A percentile compares a stretch with the other conserved stretches of the same genome.
Conservation (phyloP, 345 rosid genomes). For the Adansonia digitata region DNA sequence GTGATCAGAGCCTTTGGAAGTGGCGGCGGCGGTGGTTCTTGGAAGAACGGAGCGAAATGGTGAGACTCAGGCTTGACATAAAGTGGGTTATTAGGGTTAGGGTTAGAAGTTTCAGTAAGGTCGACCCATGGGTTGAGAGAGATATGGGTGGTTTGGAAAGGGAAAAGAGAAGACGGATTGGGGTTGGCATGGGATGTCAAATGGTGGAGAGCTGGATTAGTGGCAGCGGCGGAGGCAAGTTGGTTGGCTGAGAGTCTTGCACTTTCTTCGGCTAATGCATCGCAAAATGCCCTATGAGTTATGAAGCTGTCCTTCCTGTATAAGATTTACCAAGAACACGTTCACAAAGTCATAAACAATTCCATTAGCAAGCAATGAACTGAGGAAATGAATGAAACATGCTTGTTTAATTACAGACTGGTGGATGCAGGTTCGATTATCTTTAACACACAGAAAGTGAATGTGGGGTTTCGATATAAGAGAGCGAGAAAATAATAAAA, state of each 20-base stretch:
- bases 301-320: conserved; percentile 92
- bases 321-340: not conserved
- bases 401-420: too few relatives aligned
- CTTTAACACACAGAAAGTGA: not conserved
- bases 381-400: not conserved
- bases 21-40: conserved; percentile 15
- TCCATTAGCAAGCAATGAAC: not conserved
- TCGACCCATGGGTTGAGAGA: conserved; percentile 26
- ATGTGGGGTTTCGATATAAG: not conserved
- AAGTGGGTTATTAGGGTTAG: conserved; percentile 18
- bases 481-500: not conserved
- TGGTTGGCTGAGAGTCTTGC: conserved; percentile 61
- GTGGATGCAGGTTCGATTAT: too few relatives aligned
- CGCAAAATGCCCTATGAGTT: conserved; percentile 92
- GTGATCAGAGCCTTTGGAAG: conserved; percentile 11
- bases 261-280: conserved; percentile 87
- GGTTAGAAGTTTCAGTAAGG: conserved; percentile 39
- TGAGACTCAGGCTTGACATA: conserved; percentile 41
- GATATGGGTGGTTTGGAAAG: conserved; percentile 21
- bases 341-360: not conserved
- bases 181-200: conserved; percentile 15
- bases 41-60: conserved; percentile 30
- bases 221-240: not conserved
- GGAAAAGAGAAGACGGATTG: conserved; percentile 23
- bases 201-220: conserved; percentile 22